Evolutionary conservation across 73 alveolate species (phyloP).

Genomic region (Durusdinium trenchii): DNA sequence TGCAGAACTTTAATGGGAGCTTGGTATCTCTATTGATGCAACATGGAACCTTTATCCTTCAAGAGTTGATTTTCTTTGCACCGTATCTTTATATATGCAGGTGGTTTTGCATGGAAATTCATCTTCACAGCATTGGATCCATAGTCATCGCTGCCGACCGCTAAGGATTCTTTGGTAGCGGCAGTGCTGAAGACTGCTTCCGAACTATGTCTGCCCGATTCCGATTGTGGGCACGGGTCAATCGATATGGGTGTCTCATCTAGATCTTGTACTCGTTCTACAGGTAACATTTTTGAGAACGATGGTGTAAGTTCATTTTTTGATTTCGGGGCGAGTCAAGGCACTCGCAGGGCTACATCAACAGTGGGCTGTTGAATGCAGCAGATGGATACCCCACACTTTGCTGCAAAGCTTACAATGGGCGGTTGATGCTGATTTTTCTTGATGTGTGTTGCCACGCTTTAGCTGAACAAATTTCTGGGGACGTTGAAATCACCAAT

Average conservation of each 20-base stretch:
- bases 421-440: not conserved
- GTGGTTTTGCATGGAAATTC: too few relatives aligned
- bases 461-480: not conserved
- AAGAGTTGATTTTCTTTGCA: too few relatives aligned
- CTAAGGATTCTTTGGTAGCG: not conserved
- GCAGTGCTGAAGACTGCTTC: not conserved
- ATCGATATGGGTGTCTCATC: slow-evolving; percentile 1
- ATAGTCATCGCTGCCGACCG: too few relatives aligned
- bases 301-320: too few relatives aligned
- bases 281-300: too few relatives aligned
- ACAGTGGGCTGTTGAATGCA: not conserved
- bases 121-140: too few relatives aligned
- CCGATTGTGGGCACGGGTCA: slow-evolving; percentile 24
- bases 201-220: not conserved
- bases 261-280: not conserved
- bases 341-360: not conserved
- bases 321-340: too few relatives aligned
- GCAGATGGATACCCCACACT: not conserved
- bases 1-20: slow-evolving; percentile 24
- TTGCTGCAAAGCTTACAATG: not conserved
- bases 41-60: not conserved
- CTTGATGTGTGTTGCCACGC: not conserved
- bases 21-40: not conserved
- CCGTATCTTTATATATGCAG: too few relatives aligned
- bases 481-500: not conserved